Evolutionary conservation across 2,329 filamentous ascomycete genomes (phyloP).

Genomic region (Exophiala phaeomuriformis): DNA sequence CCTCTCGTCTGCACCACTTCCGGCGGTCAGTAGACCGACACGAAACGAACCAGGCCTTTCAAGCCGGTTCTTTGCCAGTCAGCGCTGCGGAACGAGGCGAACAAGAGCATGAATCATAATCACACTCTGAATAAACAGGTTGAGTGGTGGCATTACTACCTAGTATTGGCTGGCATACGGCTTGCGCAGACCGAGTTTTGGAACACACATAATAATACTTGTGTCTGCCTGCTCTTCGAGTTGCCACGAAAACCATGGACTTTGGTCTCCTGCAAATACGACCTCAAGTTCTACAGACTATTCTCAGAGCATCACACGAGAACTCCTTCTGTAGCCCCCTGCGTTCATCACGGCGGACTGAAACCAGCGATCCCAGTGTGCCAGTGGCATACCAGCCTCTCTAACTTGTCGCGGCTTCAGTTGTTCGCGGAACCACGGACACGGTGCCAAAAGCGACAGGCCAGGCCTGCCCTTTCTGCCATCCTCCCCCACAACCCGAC

Average conservation of each 20-base stretch:
- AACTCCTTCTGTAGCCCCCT: conserved; percentile 8
- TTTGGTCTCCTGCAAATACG: neutral
- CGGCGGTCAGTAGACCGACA: conserved; percentile 22
- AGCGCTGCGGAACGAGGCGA: conserved; percentile 7
- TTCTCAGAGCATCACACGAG: neutral
- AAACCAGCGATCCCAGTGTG: conserved; percentile 10
- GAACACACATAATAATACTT: conserved; percentile 9
- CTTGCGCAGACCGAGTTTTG: neutral
- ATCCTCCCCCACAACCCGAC: conserved; percentile 12
- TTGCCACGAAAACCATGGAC: neutral
- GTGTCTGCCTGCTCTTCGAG: conserved; percentile 3
- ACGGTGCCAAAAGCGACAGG: conserved; percentile 16
- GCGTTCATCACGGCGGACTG: conserved; percentile 17
- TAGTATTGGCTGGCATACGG: neutral
- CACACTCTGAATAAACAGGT: neutral
- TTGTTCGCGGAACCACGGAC: conserved; percentile 14
- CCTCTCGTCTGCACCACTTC: conserved; percentile 7
- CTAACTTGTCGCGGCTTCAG: conserved; percentile 9
- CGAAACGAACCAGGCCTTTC: neutral
- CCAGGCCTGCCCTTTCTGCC: conserved; percentile 1
- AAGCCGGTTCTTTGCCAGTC: conserved; percentile 1
- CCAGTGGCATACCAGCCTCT: conserved; percentile 10
- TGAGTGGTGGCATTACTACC: conserved; percentile 1
- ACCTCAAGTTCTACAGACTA: neutral
- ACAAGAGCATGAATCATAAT: conserved; percentile 8